Base-by-base conservation (phyloP, 305 asterid species). In the Fraxinus nigra region DNA sequence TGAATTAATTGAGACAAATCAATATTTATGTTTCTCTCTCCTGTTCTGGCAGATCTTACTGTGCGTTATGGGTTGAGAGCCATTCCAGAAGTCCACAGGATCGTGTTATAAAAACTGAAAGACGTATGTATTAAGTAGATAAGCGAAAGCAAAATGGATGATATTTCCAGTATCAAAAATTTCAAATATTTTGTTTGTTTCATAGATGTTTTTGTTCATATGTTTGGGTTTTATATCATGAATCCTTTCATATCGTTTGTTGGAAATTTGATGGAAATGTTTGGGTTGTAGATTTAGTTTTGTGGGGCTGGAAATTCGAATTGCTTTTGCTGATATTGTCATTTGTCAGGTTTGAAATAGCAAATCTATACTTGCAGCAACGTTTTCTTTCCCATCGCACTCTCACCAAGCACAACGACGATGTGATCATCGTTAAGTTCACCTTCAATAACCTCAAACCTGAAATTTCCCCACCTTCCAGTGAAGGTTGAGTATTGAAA, bases 381-480 rank as follows among this genome's bases (percentile, higher is more conserved):
- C 80, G 98, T 95, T 0, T 98, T 95, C 90, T 95, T 95, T 78
- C 99, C 99, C 13, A 97, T 95, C 73, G 98, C 99, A 85, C 93
- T 95, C 89, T 95, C 99, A 82, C 99, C 99, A 56, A 95, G 98
- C 99, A 95, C 93, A 85, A 95, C 99, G 86, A 95, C 75, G 28
- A 95, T 95, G 86, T 95, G 99, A 40, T 97, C 94, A 83, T 94
- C 98, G 6, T 97, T 93, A 86, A 95, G 93, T 87, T 94, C 98
- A 69, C 98, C 99, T 92, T 96, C 97, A 78, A 87, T n/a, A 28
- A 93, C 99, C 91, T 92, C 91, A 48, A 48, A 4, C 59, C 7
- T 48, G 20, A 13, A 48, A 48, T 48, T 14, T 48, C 59, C 59
- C 59, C 20, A 0, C n/a, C 20, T 48, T 48, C 20, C 59, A 48